Percentiles rank a stretch among this genome's conserved stretches.
Conservation (phyloP, 768 basidiomycete genomes). For the Ramaria sp. region DNA sequence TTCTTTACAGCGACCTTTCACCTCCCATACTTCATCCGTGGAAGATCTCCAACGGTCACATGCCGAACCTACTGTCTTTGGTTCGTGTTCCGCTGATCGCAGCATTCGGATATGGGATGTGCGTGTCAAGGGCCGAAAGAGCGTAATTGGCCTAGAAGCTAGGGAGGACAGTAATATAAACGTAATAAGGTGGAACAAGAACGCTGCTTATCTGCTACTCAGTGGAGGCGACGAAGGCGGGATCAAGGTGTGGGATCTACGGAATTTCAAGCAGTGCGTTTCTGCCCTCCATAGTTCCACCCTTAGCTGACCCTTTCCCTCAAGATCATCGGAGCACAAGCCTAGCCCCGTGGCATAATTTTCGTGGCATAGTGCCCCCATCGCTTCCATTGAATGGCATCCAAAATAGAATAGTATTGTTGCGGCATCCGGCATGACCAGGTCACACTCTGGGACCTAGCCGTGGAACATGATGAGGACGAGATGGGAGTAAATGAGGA, state of each 20-base stretch:
- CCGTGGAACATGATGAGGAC: conserved; percentile 93
- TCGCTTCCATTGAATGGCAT: conserved; percentile 98
- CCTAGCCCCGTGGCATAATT: conserved; percentile 84
- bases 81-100: conserved; percentile 87
- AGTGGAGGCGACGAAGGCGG: conserved; percentile 95
- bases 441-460: conserved; percentile 94
- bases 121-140: conserved; percentile 75
- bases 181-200: conserved; percentile 96
- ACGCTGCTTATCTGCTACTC: conserved; percentile 70
- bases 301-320: neutral
- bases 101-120: conserved; percentile 95
- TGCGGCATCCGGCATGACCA: conserved; percentile 89
- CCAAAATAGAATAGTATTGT: conserved; percentile 94
- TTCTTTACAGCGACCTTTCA: conserved; percentile 70
- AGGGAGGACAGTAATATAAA: conserved; percentile 95
- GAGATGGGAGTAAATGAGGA: conserved; percentile 51
- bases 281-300: neutral
- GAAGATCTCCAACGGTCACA: conserved; percentile 99
- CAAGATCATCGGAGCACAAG: conserved; percentile 39
- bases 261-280: conserved; percentile 78
- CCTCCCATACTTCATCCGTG: conserved; percentile 82
- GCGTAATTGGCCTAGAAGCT: conserved; percentile 66
- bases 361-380: conserved; percentile 83
- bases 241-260: conserved; percentile 96
- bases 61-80: conserved; percentile 86